A percentile compares a stretch with the other conserved stretches of the same genome.
Conservation (phyloP, 2,329 filamentous ascomycete species). For the Cordyceps sp. region DNA sequence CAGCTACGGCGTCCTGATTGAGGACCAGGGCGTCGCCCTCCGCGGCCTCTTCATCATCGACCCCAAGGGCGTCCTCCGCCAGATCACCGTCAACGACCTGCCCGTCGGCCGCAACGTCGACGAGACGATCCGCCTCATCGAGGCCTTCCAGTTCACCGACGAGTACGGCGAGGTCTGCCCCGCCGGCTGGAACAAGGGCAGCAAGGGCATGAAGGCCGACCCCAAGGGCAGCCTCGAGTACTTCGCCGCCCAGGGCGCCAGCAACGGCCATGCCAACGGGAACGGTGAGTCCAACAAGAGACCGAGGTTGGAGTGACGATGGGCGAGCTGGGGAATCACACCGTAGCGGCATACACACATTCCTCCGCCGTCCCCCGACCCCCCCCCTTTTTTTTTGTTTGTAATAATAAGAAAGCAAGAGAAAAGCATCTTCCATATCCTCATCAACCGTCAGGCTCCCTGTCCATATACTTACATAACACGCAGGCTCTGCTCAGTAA, state of each 20-base stretch:
- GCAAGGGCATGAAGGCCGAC: constrained; percentile 32
- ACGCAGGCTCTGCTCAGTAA: too few species aligned
- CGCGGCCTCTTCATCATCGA: constrained; percentile 51
- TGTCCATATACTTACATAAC: too few species aligned
- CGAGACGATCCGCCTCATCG: constrained; percentile 47
- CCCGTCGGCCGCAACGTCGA: constrained; percentile 48
- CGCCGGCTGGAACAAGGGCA: constrained; percentile 30
- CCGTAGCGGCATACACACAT: too few species aligned
- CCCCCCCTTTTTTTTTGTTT: too few species aligned
- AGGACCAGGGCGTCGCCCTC: constrained; percentile 46
- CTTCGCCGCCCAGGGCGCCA: constrained; percentile 14
- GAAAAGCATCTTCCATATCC: too few species aligned
- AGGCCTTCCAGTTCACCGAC: constrained; percentile 70
- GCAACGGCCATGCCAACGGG: constrained; percentile 5
- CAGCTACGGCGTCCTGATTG: constrained; percentile 46
- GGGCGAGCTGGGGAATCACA: neutral
- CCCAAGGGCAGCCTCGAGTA: constrained; percentile 34
- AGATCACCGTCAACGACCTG: constrained; percentile 50
- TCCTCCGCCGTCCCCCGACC: too few species aligned
- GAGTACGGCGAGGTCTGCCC: constrained; percentile 64
- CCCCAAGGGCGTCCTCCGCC: constrained; percentile 40
- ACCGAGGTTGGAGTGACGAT: neutral
- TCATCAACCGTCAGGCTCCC: too few species aligned
- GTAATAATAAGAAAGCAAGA: too few species aligned
- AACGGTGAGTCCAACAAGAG: constrained; percentile 1